Conservation (phyloP, 1,284 basidiomycete species). For the Salmacisia buchloeana region DNA sequence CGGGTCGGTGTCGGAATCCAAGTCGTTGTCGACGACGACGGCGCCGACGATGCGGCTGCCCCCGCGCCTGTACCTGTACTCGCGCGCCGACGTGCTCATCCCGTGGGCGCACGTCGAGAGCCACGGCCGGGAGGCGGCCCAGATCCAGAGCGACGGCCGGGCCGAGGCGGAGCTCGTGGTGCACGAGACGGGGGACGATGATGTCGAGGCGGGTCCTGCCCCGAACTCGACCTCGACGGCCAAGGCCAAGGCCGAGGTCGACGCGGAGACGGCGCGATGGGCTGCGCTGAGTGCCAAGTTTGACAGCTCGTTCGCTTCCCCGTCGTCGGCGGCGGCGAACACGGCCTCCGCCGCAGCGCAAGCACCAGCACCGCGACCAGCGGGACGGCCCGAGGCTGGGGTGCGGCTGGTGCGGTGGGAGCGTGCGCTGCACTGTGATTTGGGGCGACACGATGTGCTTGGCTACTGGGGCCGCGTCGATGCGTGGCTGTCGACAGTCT, state of each 20-base stretch:
- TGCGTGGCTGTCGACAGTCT: background rate
- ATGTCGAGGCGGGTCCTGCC: slow-evolving; percentile 17
- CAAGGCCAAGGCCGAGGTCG: background rate
- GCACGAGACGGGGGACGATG: background rate
- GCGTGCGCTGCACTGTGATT: slow-evolving; percentile 32
- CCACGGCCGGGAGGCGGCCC: slow-evolving; percentile 27
- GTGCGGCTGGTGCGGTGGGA: slow-evolving; percentile 35
- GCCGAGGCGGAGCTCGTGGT: background rate
- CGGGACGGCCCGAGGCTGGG: background rate
- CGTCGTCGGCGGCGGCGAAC: background rate
- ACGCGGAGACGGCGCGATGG: background rate
- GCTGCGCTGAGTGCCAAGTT: slow-evolving; percentile 4
- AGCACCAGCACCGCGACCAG: background rate
- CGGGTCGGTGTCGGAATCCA: too few relatives aligned
- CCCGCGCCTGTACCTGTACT: slow-evolving; percentile 40
- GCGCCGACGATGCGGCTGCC: slow-evolving; percentile 9
- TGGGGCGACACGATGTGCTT: slow-evolving; percentile 30
- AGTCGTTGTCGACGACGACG: background rate
- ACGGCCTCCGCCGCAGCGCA: background rate
- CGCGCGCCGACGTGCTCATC: slow-evolving; percentile 33
- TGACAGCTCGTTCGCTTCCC: background rate
- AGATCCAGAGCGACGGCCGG: background rate
- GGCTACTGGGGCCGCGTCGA: slow-evolving; percentile 28
- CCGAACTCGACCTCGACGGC: background rate
- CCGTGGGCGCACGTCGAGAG: slow-evolving; percentile 32